Conservation (phyloP, 345 rosid genomes). For the Acer campestre region DNA sequence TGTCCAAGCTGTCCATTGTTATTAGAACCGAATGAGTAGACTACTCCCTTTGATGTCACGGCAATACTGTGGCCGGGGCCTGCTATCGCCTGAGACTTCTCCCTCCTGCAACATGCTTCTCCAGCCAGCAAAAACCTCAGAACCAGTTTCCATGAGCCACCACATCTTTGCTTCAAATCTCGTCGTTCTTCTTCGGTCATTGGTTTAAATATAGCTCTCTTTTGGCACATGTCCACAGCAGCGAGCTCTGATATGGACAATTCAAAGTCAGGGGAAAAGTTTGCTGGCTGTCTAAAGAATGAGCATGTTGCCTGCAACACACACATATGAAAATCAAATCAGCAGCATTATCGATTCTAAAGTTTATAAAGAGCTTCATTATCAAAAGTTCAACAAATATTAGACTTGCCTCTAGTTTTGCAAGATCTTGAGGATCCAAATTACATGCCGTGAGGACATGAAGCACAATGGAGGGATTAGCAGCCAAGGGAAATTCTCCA, state of each 20-base stretch:
- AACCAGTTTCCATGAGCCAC: slow-evolving; percentile 95
- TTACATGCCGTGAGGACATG: slow-evolving; percentile 86
- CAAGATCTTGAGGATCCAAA: slow-evolving; percentile 94
- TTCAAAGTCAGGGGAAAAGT: slow-evolving; percentile 72
- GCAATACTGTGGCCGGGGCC: slow-evolving; percentile 97
- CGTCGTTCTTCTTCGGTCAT: slow-evolving; percentile 69
- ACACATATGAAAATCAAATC: slow-evolving; percentile 44
- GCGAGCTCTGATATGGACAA: slow-evolving; percentile 92
- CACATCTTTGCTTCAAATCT: slow-evolving; percentile 71
- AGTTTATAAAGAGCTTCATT: slow-evolving; percentile 10
- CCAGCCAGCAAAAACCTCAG: slow-evolving; percentile 82
- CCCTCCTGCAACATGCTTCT: slow-evolving; percentile 86
- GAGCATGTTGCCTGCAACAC: slow-evolving; percentile 87
- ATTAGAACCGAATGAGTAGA: slow-evolving; percentile 83
- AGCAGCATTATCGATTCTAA: slow-evolving; percentile 63
- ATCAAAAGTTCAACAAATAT: slow-evolving; percentile 16
- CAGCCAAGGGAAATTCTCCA: slow-evolving; percentile 99
- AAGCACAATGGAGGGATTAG: slow-evolving; percentile 89
- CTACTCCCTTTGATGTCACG: slow-evolving; percentile 76
- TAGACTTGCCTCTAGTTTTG: slow-evolving; percentile 86
- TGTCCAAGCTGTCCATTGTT: slow-evolving; percentile 91
- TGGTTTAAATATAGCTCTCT: slow-evolving; percentile 76
- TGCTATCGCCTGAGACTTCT: slow-evolving; percentile 90
- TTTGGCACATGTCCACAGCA: slow-evolving; percentile 91
- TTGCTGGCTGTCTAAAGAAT: slow-evolving; percentile 94